Conservation (phyloP, 495 filamentous ascomycete genomes). For the Xylona heveae region DNA sequence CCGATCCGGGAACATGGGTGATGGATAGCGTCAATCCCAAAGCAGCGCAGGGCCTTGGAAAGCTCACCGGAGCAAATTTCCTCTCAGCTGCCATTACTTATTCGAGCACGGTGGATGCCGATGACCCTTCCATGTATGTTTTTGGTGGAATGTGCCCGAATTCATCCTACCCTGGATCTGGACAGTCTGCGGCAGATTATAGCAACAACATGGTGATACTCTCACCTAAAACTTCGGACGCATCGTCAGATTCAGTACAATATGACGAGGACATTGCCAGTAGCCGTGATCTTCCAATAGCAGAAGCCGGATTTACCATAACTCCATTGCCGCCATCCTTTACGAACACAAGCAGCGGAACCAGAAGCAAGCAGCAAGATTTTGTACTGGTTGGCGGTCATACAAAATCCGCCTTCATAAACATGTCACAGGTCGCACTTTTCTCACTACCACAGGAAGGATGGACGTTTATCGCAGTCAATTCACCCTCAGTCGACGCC, state of each 20-base stretch:
- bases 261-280: slow-evolving; percentile 21
- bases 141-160: slow-evolving; percentile 83
- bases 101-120: slow-evolving; percentile 30
- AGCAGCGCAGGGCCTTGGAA: slow-evolving; percentile 12
- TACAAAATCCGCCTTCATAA: slow-evolving; percentile 64
- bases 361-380: slow-evolving; percentile 40
- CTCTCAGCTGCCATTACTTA: slow-evolving; percentile 47
- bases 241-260: slow-evolving; percentile 7
- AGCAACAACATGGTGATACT: slow-evolving; percentile 52
- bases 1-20: slow-evolving; percentile 35
- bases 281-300: slow-evolving; percentile 38
- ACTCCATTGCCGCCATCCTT: slow-evolving; percentile 47
- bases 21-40: slow-evolving; percentile 12
- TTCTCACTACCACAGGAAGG: slow-evolving; percentile 70
- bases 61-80: slow-evolving; percentile 34
- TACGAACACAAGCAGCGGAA: slow-evolving; percentile 26
- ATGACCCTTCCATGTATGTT: slow-evolving; percentile 34
- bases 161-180: no score
- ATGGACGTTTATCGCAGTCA: slow-evolving; percentile 60
- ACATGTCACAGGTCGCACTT: slow-evolving; percentile 77
- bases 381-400: slow-evolving; percentile 77
- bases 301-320: slow-evolving; percentile 74
- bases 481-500: slow-evolving; percentile 16
- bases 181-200: slow-evolving; percentile 37
- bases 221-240: slow-evolving; percentile 17